Base-by-base conservation (phyloP, 306 rosid genomes). In the Hylodesmum podocarpum region DNA sequence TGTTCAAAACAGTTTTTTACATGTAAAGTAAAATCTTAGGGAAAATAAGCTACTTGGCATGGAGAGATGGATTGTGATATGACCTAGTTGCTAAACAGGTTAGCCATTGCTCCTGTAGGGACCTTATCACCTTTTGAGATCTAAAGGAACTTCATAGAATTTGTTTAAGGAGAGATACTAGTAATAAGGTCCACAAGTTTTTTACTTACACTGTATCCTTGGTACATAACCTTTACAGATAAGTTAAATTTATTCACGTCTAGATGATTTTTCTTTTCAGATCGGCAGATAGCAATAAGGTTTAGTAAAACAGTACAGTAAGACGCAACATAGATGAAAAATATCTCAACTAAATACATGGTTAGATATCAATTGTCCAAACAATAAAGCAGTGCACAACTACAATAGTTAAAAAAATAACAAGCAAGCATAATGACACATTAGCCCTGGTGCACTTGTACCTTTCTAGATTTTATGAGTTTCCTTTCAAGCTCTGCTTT, bases 401-500 rank as follows among this genome's bases (percentile, higher is more conserved):
- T 13, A 59, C 54, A 62, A 39, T 11, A 41, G 63, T 43, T 59
- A 58, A 44, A 69, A 19, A 47, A 19, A 21, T 53, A 50, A 16
- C 0, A 70, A 24, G 8, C 5, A 44, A 6, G 47, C 61, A 76
- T n/a, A 64, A 51, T 54, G 29, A 28, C 27, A 41, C 27, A 33
- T 22, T 6, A 36, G 66, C 59, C 29, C 19, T 15, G 15, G 25
- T 40, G n/a, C 57, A 37, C 31, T 51, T 51, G 59, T 92, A 95
- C 98, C 98, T 95, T 95, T 84, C 98, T 87, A 66, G 72, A 86
- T 87, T 95, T 95, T 54, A 95, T 89, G 16, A 95, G 87, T 90
- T 92, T 92, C 90, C 33, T 92, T 82, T 90, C 97, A 72, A 89
- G 92, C 87, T 95, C 98, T 50, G 98, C 98, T 78, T 95, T 95